Evolutionary conservation across 257 asterid genomes (phyloP).

Genomic region (Rauvolfia tetraphylla): DNA sequence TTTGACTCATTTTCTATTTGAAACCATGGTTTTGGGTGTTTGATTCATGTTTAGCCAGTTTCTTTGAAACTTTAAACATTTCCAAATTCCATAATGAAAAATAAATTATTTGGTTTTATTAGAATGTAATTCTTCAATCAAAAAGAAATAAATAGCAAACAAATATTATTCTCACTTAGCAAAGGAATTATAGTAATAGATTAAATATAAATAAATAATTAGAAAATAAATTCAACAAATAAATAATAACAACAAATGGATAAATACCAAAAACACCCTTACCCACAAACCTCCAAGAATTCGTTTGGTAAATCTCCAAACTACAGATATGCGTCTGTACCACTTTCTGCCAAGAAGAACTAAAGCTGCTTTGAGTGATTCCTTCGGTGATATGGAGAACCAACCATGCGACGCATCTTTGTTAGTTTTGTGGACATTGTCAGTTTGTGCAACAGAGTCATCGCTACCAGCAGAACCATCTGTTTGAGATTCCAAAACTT

Average conservation of each 20-base stretch:
- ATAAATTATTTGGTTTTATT: not conserved
- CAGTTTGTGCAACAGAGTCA: conserved; percentile 35
- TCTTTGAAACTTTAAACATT: not conserved
- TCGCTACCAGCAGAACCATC: conserved; percentile 42
- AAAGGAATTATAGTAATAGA: not conserved
- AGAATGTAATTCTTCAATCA: not conserved
- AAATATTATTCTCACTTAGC: not conserved
- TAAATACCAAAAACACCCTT: conserved; percentile 23
- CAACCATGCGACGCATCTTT: conserved; percentile 56
- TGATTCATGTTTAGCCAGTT: not conserved
- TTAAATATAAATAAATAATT: no score
- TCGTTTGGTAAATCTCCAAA: conserved; percentile 64
- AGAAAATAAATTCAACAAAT: not conserved
- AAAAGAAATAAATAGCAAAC: not conserved
- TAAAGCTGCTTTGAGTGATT: conserved; percentile 78
- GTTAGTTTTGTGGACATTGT: conserved; percentile 44
- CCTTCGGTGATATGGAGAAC: conserved; percentile 64
- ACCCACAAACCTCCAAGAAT: conserved; percentile 94
- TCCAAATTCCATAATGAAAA: not conserved
- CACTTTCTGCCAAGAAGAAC: conserved; percentile 69
- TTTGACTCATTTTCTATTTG: not conserved
- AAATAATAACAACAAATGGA: not conserved
- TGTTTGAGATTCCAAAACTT: conserved; percentile 49
- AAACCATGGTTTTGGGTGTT: no score
- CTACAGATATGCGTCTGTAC: conserved; percentile 77